Evolutionary conservation across 768 basidiomycete species (phyloP).

Genomic region (Auriculariales sp.): DNA sequence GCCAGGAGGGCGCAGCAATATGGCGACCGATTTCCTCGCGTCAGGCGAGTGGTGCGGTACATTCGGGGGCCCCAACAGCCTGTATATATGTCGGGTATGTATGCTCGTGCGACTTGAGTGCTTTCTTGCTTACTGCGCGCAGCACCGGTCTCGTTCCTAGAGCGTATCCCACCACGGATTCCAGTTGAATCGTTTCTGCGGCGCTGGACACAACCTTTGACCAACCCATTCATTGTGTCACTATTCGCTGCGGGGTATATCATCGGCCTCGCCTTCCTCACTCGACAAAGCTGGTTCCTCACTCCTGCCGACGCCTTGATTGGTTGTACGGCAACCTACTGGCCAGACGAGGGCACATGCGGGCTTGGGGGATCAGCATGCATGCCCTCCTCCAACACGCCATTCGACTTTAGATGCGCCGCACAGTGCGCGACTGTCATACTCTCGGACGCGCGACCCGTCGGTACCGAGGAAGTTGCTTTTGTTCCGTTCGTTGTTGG

Average conservation of each 20-base stretch:
- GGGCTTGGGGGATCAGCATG: conserved; percentile 57
- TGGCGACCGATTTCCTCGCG: too few species aligned
- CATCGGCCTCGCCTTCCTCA: conserved; percentile 56
- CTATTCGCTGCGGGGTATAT: conserved; percentile 49
- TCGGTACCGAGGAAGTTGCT: conserved; percentile 50
- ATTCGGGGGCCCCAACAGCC: too few species aligned
- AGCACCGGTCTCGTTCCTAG: conserved; percentile 6
- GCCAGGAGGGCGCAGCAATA: too few species aligned
- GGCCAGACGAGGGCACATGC: conserved; percentile 54
- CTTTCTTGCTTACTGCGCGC: background rate
- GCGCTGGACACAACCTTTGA: conserved; percentile 35
- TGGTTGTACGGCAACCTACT: conserved; percentile 56
- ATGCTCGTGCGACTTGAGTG: background rate
- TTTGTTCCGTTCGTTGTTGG: conserved; percentile 70
- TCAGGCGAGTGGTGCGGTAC: too few species aligned
- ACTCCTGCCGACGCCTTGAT: conserved; percentile 50
- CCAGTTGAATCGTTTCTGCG: conserved; percentile 38
- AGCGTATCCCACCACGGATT: background rate
- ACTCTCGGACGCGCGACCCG: conserved; percentile 56
- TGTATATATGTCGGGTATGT: too few species aligned
- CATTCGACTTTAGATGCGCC: conserved; percentile 70
- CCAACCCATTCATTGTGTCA: conserved; percentile 37
- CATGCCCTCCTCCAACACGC: conserved; percentile 42
- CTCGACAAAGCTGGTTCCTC: conserved; percentile 56
- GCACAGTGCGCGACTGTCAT: conserved; percentile 50